These are phyloP conservation scores for Escovopsis sp. DNA, from an alignment of 2,329 filamentous ascomycete species.

Conservation along the genomic window DNA sequence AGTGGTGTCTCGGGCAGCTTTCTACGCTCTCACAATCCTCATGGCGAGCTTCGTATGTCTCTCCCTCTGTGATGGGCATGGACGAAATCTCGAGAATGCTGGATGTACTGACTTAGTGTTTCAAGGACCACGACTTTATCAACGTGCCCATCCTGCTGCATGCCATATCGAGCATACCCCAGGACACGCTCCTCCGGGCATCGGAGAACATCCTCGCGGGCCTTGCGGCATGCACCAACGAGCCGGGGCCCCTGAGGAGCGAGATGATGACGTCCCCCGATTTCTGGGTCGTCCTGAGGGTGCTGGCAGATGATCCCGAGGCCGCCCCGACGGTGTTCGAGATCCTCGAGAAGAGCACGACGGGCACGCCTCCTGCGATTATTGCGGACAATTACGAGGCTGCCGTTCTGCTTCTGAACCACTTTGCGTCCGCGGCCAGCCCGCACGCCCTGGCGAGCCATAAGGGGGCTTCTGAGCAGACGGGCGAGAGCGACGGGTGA, in stretches of 20 bases:
- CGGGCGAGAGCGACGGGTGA: slow-evolving; percentile 14
- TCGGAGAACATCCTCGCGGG: slow-evolving; percentile 65
- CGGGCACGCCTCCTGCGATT: slow-evolving; percentile 62
- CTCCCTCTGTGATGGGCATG: background rate
- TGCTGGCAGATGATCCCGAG: slow-evolving; percentile 52
- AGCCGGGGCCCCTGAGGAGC: slow-evolving; percentile 62
- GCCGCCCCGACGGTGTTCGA: slow-evolving; percentile 69
- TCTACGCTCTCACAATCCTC: slow-evolving; percentile 72
- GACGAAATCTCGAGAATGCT: too few species aligned
- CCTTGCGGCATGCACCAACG: slow-evolving; percentile 62
- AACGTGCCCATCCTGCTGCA: slow-evolving; percentile 85
- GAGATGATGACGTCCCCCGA: slow-evolving; percentile 94
- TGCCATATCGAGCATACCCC: slow-evolving; percentile 73
- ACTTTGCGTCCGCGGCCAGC: slow-evolving; percentile 74
- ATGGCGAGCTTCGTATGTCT: slow-evolving; percentile 66
- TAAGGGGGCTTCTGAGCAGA: slow-evolving; percentile 14
- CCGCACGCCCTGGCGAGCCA: slow-evolving; percentile 57
- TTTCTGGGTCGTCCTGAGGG: slow-evolving; percentile 83
- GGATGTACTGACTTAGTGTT: slow-evolving; percentile 9
- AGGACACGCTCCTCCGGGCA: slow-evolving; percentile 60
- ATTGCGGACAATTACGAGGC: slow-evolving; percentile 94
- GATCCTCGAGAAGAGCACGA: slow-evolving; percentile 66
- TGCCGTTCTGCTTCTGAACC: slow-evolving; percentile 67
- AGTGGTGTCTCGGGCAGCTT: slow-evolving; percentile 69
- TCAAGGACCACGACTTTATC: slow-evolving; percentile 73